These are phyloP conservation scores for Sugiyamaella pinicola DNA, from an alignment of 1,139 yeast genomes.

Conservation along the genomic window DNA sequence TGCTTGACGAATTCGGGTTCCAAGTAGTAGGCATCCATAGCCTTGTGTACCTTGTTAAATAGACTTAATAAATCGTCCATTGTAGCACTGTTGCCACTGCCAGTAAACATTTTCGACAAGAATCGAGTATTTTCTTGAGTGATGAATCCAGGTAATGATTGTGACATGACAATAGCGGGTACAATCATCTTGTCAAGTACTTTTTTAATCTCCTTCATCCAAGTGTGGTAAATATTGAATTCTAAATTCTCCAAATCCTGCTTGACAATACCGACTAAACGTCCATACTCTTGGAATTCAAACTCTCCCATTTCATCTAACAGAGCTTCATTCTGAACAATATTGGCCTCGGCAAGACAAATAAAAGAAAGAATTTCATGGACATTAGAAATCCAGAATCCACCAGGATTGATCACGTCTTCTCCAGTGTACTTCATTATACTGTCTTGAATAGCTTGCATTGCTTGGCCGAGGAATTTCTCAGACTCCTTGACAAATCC, in stretches of 20 bases:
- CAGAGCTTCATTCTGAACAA: slow-evolving; percentile 77
- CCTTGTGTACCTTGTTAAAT: slow-evolving; percentile 89
- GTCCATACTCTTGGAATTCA: slow-evolving; percentile 88
- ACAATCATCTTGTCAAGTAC: slow-evolving; percentile 89
- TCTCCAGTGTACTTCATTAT: slow-evolving; percentile 62
- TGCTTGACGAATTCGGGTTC: slow-evolving; percentile 84
- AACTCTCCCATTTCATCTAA: slow-evolving; percentile 85
- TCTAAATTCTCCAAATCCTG: slow-evolving; percentile 93
- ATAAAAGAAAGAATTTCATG: slow-evolving; percentile 95
- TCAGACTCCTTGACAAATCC: slow-evolving; percentile 93
- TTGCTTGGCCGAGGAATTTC: slow-evolving; percentile 84
- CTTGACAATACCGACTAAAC: slow-evolving; percentile 86
- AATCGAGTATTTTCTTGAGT: slow-evolving; percentile 88
- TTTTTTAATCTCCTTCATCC: slow-evolving; percentile 96
- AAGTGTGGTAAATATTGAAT: slow-evolving; percentile 91
- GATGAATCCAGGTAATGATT: slow-evolving; percentile 93
- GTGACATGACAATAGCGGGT: slow-evolving; percentile 91
- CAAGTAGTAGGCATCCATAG: slow-evolving; percentile 88
- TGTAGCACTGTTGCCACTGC: slow-evolving; percentile 58
- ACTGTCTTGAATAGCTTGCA: slow-evolving; percentile 77
- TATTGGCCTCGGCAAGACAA: slow-evolving; percentile 88
- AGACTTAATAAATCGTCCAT: slow-evolving; percentile 95
- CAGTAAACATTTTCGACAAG: slow-evolving; percentile 73
- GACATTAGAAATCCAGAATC: slow-evolving; percentile 96
- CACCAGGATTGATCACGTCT: slow-evolving; percentile 88